Base-by-base conservation (phyloP, 2,329 filamentous ascomycete species). In the Colletotrichum somersetense region DNA sequence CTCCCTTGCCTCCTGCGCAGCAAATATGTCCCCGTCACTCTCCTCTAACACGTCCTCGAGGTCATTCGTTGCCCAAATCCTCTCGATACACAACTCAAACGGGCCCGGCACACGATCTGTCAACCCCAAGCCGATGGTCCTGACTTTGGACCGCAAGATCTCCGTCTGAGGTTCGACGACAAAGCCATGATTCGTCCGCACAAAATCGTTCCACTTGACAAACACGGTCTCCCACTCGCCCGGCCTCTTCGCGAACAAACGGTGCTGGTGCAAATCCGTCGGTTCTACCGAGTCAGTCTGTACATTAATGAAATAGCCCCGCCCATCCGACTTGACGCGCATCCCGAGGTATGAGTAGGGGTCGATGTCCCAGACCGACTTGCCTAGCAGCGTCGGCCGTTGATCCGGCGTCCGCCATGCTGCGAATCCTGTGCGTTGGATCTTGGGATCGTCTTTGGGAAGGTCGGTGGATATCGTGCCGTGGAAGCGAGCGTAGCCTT, bases 181-280 rank as follows among this genome's bases (percentile, higher is more conserved):
- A 77, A 93, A 91, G 8, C 96, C 96, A 78, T 97, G 90, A 79
- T 98, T 98, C 18, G 96, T 99, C 74, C 96, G 88, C 71, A 99
- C 96, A 82, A 99, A 98, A 75, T 97, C 94, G 76, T 91, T 92
- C 88, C 95, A 96, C 74, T 92, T 93, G 74, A 99, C 92, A 58
- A 97, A 82, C n/a, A 98, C 89, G 1, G 96, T 98, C 86, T 99
- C 96, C 96, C 96, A 99, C 77, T 95, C 88, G 0, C 95, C 95
- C 0, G 93, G 91, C 11, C 89, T 89, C 78, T 91, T 92, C 11
- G 92, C 88, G 76, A 94, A 97, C 5, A 99, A 83, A 62, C 96
- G 88, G 81, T 99, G 96, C 81, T 99, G 96, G 81, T 98, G 96
- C 74, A 99, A 87, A 80, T 99, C 96, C n/a, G 95, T 96, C 14